Evolutionary conservation across 164 flowering plant genomes (phyloP), one percentile per base, ranked within the genome.

Genomic region (Aristolochia contorta): DNA sequence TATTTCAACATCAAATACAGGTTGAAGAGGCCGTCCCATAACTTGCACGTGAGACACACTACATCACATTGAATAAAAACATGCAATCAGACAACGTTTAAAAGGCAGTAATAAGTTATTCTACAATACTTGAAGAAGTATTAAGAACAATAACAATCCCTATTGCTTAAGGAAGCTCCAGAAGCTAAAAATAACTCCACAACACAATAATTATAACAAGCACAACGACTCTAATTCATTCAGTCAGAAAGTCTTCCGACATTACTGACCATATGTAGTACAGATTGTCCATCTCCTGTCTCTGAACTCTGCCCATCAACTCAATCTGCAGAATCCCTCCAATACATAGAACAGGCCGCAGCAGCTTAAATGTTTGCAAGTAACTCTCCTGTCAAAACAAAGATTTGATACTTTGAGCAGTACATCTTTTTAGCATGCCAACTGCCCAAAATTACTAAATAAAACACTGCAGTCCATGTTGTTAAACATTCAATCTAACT

Each of bases 301-400:
- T 80, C 74, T 89, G 96, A 59, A 83, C 79, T 70, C 89, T 74
- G 18, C 93, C 96, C 62, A 82, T 57, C 47, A 88, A 71, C 73
- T 91, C 92, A 69, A 91, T 65, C 74, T 74, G 84, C 76, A 91
- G 58, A 63, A 72, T 62, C 41, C 98, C 95, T 63, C 94, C 94
- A 59, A 84, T 70, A 65, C 94, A 91, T 24, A 86, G 77, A 51
- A 78, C 84, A 60, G 94, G 90, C 62, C 82, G 73, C 47, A 90
- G 87, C 66, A 91, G 77, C 80, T 79, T 74, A 75, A 87, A 89
- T 14, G 66, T 75, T 73, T 89, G 98, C 75, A 92, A 65, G 50
- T 66, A 21, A 60, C 70, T 83, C 57, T 82, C 86, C 98, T 92
- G 80, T 72, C 43, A 7, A 37, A 6, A 37, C 12, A 37, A 37